These are phyloP conservation scores for Pascua sp. DNA, from an alignment of 1,284 basidiomycete genomes.

Conservation along the genomic window DNA sequence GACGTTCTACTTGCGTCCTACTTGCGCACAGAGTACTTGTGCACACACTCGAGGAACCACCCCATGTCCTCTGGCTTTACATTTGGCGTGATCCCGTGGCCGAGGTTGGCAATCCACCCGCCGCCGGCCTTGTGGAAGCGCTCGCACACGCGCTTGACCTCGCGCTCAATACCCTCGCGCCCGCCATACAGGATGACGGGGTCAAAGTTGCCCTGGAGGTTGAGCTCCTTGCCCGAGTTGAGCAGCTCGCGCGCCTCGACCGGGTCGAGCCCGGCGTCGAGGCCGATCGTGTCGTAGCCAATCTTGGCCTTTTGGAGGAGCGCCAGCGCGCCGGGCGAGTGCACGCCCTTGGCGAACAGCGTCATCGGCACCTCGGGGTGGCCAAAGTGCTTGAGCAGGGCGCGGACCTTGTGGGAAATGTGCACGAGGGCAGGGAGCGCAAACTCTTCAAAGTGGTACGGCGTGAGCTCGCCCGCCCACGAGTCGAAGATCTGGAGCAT, in stretches of 20 bases:
- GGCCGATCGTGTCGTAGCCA: slow-evolving; percentile 79
- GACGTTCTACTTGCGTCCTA: too few species aligned
- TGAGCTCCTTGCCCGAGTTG: slow-evolving; percentile 56
- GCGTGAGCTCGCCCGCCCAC: slow-evolving; percentile 84
- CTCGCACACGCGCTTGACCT: slow-evolving; percentile 78
- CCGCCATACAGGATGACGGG: slow-evolving; percentile 84
- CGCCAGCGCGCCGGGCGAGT: slow-evolving; percentile 52
- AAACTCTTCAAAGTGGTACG: slow-evolving; percentile 71
- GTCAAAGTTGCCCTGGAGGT: slow-evolving; percentile 94
- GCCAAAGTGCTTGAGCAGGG: slow-evolving; percentile 56
- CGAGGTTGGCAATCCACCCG: slow-evolving; percentile 93
- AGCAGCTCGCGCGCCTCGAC: slow-evolving; percentile 63
- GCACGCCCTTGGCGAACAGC: slow-evolving; percentile 90
- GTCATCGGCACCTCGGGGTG: slow-evolving; percentile 71
- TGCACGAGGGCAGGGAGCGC: slow-evolving; percentile 49
- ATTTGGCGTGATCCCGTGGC: slow-evolving; percentile 96
- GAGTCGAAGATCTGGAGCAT: slow-evolving; percentile 94
- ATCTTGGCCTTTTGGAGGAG: slow-evolving; percentile 50
- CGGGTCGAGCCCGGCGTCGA: slow-evolving; percentile 85
- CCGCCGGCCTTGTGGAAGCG: slow-evolving; percentile 60
- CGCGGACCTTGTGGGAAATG: slow-evolving; percentile 58
- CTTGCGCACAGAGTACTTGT: slow-evolving; percentile 60
- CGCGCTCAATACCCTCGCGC: slow-evolving; percentile 75
- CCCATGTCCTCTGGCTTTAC: slow-evolving; percentile 85
- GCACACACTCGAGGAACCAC: slow-evolving; percentile 87